phyloP scores from a whole-genome alignment of 2,329 filamentous ascomycete genomes.

The Fusarium subglutinans region DNA sequence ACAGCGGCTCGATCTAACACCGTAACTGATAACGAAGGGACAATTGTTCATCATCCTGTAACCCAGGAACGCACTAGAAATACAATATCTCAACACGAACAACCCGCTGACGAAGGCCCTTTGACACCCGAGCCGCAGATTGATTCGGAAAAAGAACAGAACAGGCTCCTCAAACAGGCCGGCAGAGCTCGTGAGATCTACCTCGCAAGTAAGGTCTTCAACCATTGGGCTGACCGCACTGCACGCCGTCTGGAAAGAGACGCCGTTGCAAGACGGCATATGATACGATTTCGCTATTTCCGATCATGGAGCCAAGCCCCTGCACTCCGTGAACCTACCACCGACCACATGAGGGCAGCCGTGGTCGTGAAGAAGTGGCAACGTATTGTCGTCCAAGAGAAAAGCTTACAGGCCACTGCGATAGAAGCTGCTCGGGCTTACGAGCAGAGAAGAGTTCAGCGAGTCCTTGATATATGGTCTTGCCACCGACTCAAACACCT shows the following conservation, averaged over 20 bases:
- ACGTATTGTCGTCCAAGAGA: slow-evolving; percentile 43
- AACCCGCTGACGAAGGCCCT: slow-evolving; percentile 2
- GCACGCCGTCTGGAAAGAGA: slow-evolving; percentile 73
- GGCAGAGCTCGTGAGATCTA: slow-evolving; percentile 71
- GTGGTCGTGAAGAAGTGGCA: slow-evolving; percentile 48
- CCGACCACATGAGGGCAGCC: slow-evolving; percentile 44
- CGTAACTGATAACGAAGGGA: slow-evolving; percentile 6
- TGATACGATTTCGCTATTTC: slow-evolving; percentile 66
- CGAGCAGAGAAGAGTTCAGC: slow-evolving; percentile 30
- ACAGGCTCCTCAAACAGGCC: slow-evolving; percentile 59
- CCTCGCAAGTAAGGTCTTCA: slow-evolving; percentile 55
- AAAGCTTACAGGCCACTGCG: slow-evolving; percentile 41
- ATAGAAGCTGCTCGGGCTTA: slow-evolving; percentile 34
- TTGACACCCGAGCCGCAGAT: slow-evolving; percentile 8
- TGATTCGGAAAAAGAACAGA: slow-evolving; percentile 28
- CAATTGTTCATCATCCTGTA: slow-evolving; percentile 1
- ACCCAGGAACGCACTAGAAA: not conserved
- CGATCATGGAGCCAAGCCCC: slow-evolving; percentile 49
- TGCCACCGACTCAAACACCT: slow-evolving; percentile 38
- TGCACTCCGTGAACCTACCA: slow-evolving; percentile 41
- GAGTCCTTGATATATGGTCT: slow-evolving; percentile 42
- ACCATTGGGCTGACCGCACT: slow-evolving; percentile 71
- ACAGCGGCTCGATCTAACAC: not conserved
- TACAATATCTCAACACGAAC: not conserved
- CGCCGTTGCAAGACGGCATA: slow-evolving; percentile 73